Evolutionary conservation across 1,284 basidiomycete species (phyloP).

Genomic region (Tremellales sp.): DNA sequence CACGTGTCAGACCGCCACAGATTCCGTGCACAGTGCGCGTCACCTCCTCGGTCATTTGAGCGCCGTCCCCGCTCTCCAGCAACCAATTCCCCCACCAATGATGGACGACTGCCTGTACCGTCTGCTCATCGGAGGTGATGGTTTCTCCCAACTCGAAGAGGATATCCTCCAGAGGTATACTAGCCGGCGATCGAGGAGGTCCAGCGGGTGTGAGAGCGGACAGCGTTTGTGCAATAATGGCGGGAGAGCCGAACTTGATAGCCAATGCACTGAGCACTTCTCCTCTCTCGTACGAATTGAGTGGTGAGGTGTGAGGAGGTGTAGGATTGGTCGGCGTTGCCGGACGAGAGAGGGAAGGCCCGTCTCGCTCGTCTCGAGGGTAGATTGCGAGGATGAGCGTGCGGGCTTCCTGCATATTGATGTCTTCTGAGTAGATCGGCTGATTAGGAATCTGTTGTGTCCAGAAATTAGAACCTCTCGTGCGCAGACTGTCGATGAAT

Average conservation of each 20-base stretch:
- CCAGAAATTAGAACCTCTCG: slow-evolving; percentile 39
- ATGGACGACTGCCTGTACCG: slow-evolving; percentile 41
- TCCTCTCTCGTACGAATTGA: slow-evolving; percentile 42
- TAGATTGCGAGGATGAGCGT: slow-evolving; percentile 44
- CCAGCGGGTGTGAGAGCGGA: slow-evolving; percentile 44
- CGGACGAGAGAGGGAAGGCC: slow-evolving; percentile 25
- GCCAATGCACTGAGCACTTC: slow-evolving; percentile 37
- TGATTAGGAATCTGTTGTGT: slow-evolving; percentile 27
- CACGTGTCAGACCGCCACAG: slow-evolving; percentile 42
- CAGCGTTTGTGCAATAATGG: slow-evolving; percentile 45
- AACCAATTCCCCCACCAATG: slow-evolving; percentile 46
- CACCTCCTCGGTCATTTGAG: slow-evolving; percentile 35
- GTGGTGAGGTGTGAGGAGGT: slow-evolving; percentile 37
- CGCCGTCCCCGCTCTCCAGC: slow-evolving; percentile 18
- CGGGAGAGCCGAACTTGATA: slow-evolving; percentile 46
- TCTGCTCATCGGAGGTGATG: slow-evolving; percentile 45
- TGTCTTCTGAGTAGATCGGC: slow-evolving; percentile 34
- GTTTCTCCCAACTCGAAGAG: slow-evolving; percentile 48
- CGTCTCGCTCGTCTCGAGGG: slow-evolving; percentile 23
- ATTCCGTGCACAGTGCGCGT: slow-evolving; percentile 34
- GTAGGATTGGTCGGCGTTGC: slow-evolving; percentile 43
- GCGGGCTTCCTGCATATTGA: slow-evolving; percentile 43
- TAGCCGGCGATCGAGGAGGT: slow-evolving; percentile 29
- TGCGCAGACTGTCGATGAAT: slow-evolving; percentile 14
- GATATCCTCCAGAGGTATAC: slow-evolving; percentile 45